These are phyloP conservation scores for Fusarium nurragi DNA, from an alignment of 2,329 filamentous ascomycete species.

Conservation along the genomic window DNA sequence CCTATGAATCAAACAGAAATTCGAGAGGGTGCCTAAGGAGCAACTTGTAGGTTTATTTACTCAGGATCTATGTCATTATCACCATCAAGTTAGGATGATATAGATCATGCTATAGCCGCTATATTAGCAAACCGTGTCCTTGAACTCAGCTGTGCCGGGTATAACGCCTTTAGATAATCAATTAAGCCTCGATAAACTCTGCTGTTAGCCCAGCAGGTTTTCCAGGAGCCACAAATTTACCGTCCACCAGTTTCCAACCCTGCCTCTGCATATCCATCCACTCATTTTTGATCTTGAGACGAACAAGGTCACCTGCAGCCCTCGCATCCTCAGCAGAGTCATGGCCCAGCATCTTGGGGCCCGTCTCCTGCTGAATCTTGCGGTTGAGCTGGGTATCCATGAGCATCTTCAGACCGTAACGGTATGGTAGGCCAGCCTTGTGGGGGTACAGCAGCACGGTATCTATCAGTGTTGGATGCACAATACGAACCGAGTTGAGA, in stretches of 20 bases:
- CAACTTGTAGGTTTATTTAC: neutral
- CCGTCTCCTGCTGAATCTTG: conserved; percentile 78
- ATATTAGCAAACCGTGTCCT: too few relatives aligned
- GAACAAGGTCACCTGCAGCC: conserved; percentile 86
- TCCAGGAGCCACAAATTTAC: conserved; percentile 54
- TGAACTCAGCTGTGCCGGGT: too few relatives aligned
- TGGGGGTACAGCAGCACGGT: conserved; percentile 88
- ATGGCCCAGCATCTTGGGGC: conserved; percentile 69
- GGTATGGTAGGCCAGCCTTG: conserved; percentile 76
- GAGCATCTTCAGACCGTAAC: conserved; percentile 80
- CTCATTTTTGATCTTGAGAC: conserved; percentile 72
- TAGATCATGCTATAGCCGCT: neutral
- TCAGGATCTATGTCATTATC: neutral
- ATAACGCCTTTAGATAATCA: neutral
- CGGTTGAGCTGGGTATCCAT: conserved; percentile 74
- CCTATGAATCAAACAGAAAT: too few relatives aligned
- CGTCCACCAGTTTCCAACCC: conserved; percentile 73
- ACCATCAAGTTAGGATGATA: neutral
- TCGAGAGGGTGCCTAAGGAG: too few relatives aligned
- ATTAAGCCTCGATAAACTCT: conserved; percentile 50
- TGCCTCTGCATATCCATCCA: conserved; percentile 73
- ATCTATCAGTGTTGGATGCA: conserved; percentile 87
- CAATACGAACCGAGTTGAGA: conserved; percentile 82
- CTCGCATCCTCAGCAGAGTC: conserved; percentile 93
- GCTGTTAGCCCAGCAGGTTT: conserved; percentile 48